Base-by-base conservation (phyloP, 2,329 filamentous ascomycete genomes). In the Fusarium ambrosium region DNA sequence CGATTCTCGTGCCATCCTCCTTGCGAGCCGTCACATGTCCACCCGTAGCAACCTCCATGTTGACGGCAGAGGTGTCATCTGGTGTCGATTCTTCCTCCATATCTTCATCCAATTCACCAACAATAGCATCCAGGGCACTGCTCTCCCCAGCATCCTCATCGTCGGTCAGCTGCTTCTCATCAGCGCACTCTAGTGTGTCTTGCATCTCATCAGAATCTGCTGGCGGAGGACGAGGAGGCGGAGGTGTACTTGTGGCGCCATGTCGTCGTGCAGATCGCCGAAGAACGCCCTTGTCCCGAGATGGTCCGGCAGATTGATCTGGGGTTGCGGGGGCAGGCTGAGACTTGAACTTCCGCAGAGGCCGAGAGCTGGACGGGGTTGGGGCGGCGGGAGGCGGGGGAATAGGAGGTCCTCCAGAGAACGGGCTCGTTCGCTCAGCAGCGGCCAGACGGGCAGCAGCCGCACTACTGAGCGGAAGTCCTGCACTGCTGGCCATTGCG, bases 1-100 rank as follows among this genome's bases (percentile, higher is more conserved):
- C 90, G 65, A 98, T 91, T 69, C 94, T 89, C 4, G 94, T 97
- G 6, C 96, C 96, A 81, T 98, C 95, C 77, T 98, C 96, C 79
- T 97, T 96, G 62, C 93, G 93, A 43, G 96, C 96, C 2, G 94
- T 97, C 16, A 98, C 93, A 80, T 95, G 97, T 16, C 95, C 96
- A 22, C 92, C 93, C 20, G 93, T 92, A 43, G 92, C 95, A 48
- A 98, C 91, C 82, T 98, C 96, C 81, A 99, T 90, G 79, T 95
- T 98, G 36, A 98, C 95, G 7, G 97, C 95, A 5, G 94, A 93
- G 3, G 95, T 94, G 8, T 93, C 89, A 18, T 93, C 89, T n/a
- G 89, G 87, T 13, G 78, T 73, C n/a, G 86, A 85, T 2, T 90
- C 89, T 65, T 93, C 92, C 61, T 94, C 91, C 82, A 96, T 92